phyloP scores from a whole-genome alignment of 257 asterid species.

The Solanum etuberosum region DNA sequence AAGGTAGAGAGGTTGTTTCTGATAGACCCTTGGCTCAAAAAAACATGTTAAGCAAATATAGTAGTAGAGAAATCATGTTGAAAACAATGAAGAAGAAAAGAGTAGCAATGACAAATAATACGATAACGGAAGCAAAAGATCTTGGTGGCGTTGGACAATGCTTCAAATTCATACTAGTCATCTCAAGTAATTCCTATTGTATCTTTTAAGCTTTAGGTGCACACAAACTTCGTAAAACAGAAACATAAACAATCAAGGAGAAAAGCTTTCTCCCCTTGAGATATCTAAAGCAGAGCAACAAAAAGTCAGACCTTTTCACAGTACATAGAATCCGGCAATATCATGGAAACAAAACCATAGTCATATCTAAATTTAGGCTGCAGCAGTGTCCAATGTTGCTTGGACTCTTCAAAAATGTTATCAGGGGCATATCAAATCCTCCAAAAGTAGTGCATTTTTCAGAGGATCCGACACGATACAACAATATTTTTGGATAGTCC shows the following conservation, averaged over 20 bases:
- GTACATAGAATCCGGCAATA: not conserved
- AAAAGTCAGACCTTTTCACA: not conserved
- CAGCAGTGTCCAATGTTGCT: not conserved
- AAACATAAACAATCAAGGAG: not conserved
- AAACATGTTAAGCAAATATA: not conserved
- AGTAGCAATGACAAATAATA: not conserved
- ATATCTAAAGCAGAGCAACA: not conserved
- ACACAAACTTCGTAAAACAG: not conserved
- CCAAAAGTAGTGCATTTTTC: not conserved
- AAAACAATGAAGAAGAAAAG: not conserved
- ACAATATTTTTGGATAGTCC: not conserved
- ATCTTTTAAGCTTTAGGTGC: not conserved
- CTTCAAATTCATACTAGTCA: not conserved
- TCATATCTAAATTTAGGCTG: not conserved
- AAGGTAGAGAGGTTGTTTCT: not conserved
- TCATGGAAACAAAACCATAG: not conserved
- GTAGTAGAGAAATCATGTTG: not conserved
- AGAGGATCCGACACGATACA: accelerated
- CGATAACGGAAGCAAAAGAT: not conserved
- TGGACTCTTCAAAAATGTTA: not conserved
- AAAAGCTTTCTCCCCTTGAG: not conserved
- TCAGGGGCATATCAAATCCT: not conserved
- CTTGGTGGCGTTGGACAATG: not conserved
- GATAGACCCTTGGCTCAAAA: not conserved
- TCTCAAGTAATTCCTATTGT: not conserved